phyloP scores from a whole-genome alignment of 2,329 filamentous ascomycete genomes.

The Colletotrichum sp. region DNA sequence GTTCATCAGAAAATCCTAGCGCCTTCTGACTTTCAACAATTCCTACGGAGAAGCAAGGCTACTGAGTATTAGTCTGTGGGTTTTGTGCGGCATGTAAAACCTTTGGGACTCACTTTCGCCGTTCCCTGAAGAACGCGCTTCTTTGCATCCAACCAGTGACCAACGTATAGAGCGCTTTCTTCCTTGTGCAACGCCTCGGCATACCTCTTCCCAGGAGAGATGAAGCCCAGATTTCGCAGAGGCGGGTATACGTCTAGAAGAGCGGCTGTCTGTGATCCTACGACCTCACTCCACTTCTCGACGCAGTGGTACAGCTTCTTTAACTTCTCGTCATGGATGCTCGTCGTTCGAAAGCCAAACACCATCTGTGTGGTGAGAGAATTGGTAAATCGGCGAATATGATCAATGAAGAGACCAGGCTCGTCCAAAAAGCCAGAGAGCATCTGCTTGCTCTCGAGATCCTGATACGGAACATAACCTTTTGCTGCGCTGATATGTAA shows the following conservation, averaged over 20 bases:
- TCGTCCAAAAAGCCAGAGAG: constrained; percentile 34
- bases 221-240: constrained; percentile 26
- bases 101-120: constrained; percentile 3
- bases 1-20: constrained; percentile 31
- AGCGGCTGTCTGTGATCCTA: constrained; percentile 41
- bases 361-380: constrained; percentile 56
- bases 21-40: constrained; percentile 25
- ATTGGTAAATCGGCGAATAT: constrained; percentile 53
- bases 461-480: constrained; percentile 41
- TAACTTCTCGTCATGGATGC: constrained; percentile 46
- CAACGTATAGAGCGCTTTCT: constrained; percentile 18
- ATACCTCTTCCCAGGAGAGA: constrained; percentile 25
- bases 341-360: constrained; percentile 50
- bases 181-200: constrained; percentile 37
- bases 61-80: background rate
- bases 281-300: constrained; percentile 36
- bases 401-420: constrained; percentile 46
- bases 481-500: constrained; percentile 41
- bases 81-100: background rate
- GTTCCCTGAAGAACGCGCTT: constrained; percentile 12
- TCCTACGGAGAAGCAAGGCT: constrained; percentile 33
- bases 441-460: constrained; percentile 52
- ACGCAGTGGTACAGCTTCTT: constrained; percentile 48
- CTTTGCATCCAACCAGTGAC: constrained; percentile 22
- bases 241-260: constrained; percentile 52